These are phyloP conservation scores for Tolypocladium tundrense DNA, from an alignment of 2,329 filamentous ascomycete species.

Conservation along the genomic window DNA sequence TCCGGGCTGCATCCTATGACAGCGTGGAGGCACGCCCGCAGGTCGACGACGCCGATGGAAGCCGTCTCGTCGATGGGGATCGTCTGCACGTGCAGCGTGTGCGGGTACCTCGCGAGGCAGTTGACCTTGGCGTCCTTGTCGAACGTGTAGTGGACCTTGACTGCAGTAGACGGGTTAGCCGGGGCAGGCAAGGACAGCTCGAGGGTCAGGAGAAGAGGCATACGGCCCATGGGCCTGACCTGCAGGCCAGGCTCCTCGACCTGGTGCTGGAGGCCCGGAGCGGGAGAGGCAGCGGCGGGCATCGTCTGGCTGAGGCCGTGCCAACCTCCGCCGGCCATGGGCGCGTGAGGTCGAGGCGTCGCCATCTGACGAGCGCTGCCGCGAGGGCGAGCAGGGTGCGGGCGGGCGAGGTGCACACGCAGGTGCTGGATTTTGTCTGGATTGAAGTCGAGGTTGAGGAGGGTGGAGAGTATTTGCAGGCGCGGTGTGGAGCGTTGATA, in stretches of 20 bases:
- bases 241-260: slow-evolving; percentile 41
- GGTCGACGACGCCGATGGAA: slow-evolving; percentile 78
- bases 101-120: slow-evolving; percentile 77
- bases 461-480: slow-evolving; percentile 1
- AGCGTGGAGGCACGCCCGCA: slow-evolving; percentile 78
- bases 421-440: neutral
- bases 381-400: neutral
- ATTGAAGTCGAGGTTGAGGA: neutral
- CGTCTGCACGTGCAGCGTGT: slow-evolving; percentile 69
- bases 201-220: slow-evolving; percentile 19
- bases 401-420: neutral
- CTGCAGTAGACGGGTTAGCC: slow-evolving; percentile 33
- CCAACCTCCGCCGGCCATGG: slow-evolving; percentile 17
- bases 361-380: slow-evolving; percentile 19
- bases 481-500: slow-evolving; percentile 9
- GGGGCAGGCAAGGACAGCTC: slow-evolving; percentile 1
- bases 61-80: slow-evolving; percentile 69
- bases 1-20: slow-evolving; percentile 75
- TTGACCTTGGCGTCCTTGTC: slow-evolving; percentile 81
- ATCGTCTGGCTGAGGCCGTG: slow-evolving; percentile 17
- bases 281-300: slow-evolving; percentile 11
- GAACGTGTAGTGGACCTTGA: slow-evolving; percentile 96
- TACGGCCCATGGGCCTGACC: slow-evolving; percentile 58
- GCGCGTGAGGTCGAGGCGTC: slow-evolving; percentile 24
- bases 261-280: slow-evolving; percentile 2